Evolutionary conservation across 2,329 filamentous ascomycete genomes (phyloP), one percentile per base, ranked within the genome.

Genomic region (Didymella glomerata): DNA sequence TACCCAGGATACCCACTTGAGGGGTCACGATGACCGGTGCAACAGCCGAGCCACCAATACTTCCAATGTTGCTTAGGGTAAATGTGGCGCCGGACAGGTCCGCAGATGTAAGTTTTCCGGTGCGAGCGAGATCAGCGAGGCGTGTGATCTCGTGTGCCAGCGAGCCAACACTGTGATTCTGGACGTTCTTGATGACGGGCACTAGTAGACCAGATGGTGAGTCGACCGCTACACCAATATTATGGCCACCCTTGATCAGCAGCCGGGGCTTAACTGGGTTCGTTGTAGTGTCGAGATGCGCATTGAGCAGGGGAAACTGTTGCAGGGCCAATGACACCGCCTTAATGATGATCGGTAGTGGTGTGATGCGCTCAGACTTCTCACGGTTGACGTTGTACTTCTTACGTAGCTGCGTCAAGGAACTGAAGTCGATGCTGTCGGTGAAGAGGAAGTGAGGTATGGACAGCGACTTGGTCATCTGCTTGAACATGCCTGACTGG

Each of bases 361-460:
- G 95, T 1, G 94, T 96, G 58, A 97, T 82, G 93, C 66, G 83
- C 69, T 67, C 73, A 64, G 48, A 71, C 64, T 73, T 72, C 28
- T 74, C 70, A 44, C 75, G 72, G 27, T 73, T 68, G 45, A 73
- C 62, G 79, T 96, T 96, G 57, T 97, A 85, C 47, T 87, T 89
- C 62, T 83, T 82, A 46, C 95, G 91, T 51, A 97, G 84, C 48
- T 85, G 79, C 58, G 88, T 87, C 4, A 99, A 85, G 38, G 85
- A 82, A 42, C 90, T 89, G 76, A 97, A 89, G 79, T 96, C 90
- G 48, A 97, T 83, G 74, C 94, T 91, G 78, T 97, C 93, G 38
- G 92, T 90, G 80, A 96, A 99, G 61, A 98, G 86, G 79, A 99
- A 97, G 79, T 98, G 95, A 0, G 95, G 95, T 69, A 97, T 98